Conservation (phyloP, 148 eudicot genomes). For the Camellia lanceoleosa region DNA sequence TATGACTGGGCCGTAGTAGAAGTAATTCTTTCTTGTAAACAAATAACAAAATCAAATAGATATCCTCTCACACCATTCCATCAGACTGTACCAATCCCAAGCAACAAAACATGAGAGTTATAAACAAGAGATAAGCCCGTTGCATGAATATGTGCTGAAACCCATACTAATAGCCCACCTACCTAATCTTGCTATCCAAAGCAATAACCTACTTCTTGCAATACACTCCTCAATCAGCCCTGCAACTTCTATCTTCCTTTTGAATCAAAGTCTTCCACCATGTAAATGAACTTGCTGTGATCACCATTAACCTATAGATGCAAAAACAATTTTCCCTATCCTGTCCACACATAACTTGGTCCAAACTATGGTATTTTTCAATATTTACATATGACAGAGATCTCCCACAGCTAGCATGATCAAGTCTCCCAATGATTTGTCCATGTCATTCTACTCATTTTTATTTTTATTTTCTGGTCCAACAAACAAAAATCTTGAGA, state of each 20-base stretch:
- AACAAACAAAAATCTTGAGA: too few species aligned
- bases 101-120: neutral
- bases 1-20: too few species aligned
- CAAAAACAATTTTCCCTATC: neutral
- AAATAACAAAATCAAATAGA: too few species aligned
- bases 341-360: neutral
- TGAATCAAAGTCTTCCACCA: neutral
- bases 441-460: neutral
- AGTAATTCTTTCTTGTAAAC: too few species aligned
- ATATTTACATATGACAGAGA: neutral
- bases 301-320: neutral
- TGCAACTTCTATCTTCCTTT: neutral
- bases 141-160: neutral
- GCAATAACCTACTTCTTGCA: neutral
- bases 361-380: neutral
- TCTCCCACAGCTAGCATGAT: neutral
- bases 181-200: neutral
- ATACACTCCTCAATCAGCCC: neutral
- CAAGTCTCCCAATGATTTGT: neutral
- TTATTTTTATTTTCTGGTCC: neutral
- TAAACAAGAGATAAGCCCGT: neutral
- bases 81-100: neutral
- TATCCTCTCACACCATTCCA: too few species aligned
- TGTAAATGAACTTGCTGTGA: neutral
- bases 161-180: neutral